These are phyloP conservation scores for Candida labiduridarum DNA, from an alignment of 1,139 yeast genomes.

Conservation along the genomic window DNA sequence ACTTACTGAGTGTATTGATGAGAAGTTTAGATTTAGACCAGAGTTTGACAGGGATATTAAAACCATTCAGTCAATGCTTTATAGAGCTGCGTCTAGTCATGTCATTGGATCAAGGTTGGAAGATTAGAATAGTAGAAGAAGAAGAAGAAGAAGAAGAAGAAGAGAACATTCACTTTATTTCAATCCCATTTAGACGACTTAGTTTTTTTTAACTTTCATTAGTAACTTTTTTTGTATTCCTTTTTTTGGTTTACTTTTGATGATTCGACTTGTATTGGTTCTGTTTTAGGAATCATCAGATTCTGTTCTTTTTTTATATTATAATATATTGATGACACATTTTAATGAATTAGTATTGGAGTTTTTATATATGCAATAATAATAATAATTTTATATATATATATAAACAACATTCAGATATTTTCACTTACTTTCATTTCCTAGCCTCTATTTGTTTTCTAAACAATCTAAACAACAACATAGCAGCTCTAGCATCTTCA, in stretches of 20 bases:
- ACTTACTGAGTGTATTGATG: constrained; percentile 18
- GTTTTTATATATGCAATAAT: neutral
- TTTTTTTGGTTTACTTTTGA: neutral
- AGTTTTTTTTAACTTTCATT: neutral
- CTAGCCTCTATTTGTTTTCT: constrained; percentile 60
- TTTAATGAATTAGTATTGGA: too few species aligned
- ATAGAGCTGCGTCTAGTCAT: constrained; percentile 41
- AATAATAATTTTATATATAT: constrained; percentile 1
- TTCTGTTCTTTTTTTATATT: too few species aligned
- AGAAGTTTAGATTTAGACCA: constrained; percentile 17
- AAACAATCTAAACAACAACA: constrained; percentile 69
- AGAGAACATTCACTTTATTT: neutral
- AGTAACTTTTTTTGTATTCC: neutral
- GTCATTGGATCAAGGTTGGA: constrained; percentile 43
- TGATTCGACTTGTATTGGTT: too few species aligned
- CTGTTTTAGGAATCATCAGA: too few species aligned
- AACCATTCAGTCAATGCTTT: constrained; percentile 37
- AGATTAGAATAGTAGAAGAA: too few species aligned
- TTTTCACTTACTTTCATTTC: neutral
- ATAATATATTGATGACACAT: too few species aligned
- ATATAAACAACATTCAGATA: neutral
- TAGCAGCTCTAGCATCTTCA: constrained; percentile 87
- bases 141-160: too few species aligned
- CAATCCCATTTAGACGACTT: constrained; percentile 1
- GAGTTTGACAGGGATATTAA: constrained; percentile 23